Percentiles rank a stretch among this genome's conserved stretches.
Conservation (phyloP, 73 alveolate genomes). For the Blepharisma japonicum region DNA sequence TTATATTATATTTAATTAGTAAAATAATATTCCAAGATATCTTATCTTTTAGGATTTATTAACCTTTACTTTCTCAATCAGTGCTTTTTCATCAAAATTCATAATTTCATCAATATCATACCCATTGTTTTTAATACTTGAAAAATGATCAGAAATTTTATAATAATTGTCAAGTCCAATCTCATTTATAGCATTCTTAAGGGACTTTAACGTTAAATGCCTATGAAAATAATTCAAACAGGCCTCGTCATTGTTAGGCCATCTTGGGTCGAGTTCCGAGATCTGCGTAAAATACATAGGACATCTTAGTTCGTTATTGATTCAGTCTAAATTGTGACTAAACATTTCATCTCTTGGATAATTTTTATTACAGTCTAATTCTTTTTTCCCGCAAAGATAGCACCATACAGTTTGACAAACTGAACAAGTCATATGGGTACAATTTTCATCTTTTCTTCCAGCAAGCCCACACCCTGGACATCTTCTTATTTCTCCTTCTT, state of each 20-base stretch:
- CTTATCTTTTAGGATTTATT: too few species aligned
- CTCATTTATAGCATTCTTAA: constrained; percentile 15
- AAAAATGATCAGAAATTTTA: constrained; percentile 31
- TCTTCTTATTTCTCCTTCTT: constrained; percentile 28
- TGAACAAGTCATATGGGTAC: constrained; percentile 54
- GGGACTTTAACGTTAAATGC: not conserved
- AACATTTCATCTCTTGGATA: not conserved
- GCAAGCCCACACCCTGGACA: constrained; percentile 44
- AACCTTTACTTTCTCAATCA: too few species aligned
- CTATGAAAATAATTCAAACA: constrained; percentile 29
- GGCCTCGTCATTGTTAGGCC: constrained; percentile 33
- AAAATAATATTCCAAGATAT: too few species aligned
- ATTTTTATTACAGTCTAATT: constrained; percentile 17
- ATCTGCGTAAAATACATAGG: constrained; percentile 44
- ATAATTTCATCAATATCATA: constrained; percentile 4
- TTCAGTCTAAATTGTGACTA: constrained; percentile 30
- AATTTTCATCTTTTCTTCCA: constrained; percentile 44
- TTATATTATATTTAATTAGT: too few species aligned
- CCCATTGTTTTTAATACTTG: constrained; percentile 5
- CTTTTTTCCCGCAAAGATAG: constrained; percentile 41
- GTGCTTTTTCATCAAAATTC: too few species aligned
- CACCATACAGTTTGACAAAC: constrained; percentile 46
- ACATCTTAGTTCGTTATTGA: constrained; percentile 9
- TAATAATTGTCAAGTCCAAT: constrained; percentile 25
- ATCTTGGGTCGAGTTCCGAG: constrained; percentile 30